Base-by-base conservation (phyloP, 257 asterid species). In the Nicotiana knightiana region DNA sequence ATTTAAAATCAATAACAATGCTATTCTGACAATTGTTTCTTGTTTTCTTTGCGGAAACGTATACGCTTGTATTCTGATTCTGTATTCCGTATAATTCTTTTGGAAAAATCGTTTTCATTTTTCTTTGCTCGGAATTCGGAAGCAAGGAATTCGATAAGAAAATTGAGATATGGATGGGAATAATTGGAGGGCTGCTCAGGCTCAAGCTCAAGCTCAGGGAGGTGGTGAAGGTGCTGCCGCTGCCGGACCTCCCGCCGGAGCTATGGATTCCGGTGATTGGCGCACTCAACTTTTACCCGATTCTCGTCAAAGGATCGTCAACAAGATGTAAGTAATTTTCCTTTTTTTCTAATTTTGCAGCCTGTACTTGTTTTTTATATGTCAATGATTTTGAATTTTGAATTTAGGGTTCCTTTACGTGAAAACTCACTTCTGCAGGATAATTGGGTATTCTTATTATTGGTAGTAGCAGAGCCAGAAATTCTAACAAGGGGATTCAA, bases 261-360 rank as follows among this genome's bases (percentile, higher is more conserved):
- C 85, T 26, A 85, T 93, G 89, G 97, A 91, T 39, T 84, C 88
- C 54, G 91, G 85, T 58, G 96, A 91, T 82, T 95, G 99, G 99
- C 88, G 94, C 90, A 82, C 81, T 80, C 97, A 89, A 84, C 90
- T 95, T 13, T 93, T 86, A 51, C 86, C 90, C 0, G 92, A 91
- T 80, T 87, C 94, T 55, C 92, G 98, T 55, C 91, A 90, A 75
- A 88, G 92, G 88, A 91, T 91, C 66, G 98, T 94, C 6, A 93
- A 90, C 81, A 92, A 89, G 89, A 89, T 92, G 96, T 89, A 88
- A 86, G 0, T 21, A 9, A 54, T 35, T 39, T 24, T 61, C 26
- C 2, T 53, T 17, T 76, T 76, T 75, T 73, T 57, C 11, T 9
- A 2, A 9, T 35, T 67, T 67, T 35, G 76, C 9, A 18, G 3